Percentiles rank a stretch among this genome's conserved stretches.
Conservation (phyloP, 352 stramenopile genomes). For the Saprolegnia diclina region DNA sequence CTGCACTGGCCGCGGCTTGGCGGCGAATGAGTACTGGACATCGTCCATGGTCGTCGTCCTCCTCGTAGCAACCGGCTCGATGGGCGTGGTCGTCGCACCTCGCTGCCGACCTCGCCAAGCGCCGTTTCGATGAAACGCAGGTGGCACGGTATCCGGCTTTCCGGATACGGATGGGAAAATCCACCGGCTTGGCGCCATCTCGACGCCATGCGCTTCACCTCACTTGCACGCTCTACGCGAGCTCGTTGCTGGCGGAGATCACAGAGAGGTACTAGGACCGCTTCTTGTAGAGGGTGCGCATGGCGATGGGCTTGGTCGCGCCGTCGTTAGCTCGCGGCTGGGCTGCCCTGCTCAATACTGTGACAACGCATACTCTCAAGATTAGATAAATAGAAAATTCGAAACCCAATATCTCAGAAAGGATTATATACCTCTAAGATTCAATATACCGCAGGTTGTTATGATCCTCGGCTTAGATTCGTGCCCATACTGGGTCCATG, state of each 20-base stretch:
- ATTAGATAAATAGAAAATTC: too few relatives aligned
- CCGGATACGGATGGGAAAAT: background rate
- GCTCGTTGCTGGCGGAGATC: too few relatives aligned
- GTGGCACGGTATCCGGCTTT: constrained; percentile 3
- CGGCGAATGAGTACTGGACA: constrained; percentile 70
- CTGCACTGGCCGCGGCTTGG: constrained; percentile 67
- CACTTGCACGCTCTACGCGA: too few relatives aligned
- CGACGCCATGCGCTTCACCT: too few relatives aligned
- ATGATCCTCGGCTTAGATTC: background rate
- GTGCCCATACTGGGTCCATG: background rate
- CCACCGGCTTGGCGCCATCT: too few relatives aligned
- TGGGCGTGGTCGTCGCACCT: too few relatives aligned
- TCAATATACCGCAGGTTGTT: background rate
- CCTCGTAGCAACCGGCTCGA: background rate
- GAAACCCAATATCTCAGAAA: background rate
- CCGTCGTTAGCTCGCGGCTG: too few relatives aligned
- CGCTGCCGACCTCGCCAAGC: background rate
- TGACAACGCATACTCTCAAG: too few relatives aligned
- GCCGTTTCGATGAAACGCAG: constrained; percentile 2
- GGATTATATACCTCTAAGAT: background rate
- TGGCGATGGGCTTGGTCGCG: too few relatives aligned
- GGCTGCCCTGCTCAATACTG: too few relatives aligned
- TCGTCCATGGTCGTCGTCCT: constrained; percentile 32
- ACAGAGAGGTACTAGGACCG: too few relatives aligned
- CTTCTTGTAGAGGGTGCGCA: too few relatives aligned